Conservation (phyloP, 2,329 filamentous ascomycete species). For the Pseudogymnoascus sp. region DNA sequence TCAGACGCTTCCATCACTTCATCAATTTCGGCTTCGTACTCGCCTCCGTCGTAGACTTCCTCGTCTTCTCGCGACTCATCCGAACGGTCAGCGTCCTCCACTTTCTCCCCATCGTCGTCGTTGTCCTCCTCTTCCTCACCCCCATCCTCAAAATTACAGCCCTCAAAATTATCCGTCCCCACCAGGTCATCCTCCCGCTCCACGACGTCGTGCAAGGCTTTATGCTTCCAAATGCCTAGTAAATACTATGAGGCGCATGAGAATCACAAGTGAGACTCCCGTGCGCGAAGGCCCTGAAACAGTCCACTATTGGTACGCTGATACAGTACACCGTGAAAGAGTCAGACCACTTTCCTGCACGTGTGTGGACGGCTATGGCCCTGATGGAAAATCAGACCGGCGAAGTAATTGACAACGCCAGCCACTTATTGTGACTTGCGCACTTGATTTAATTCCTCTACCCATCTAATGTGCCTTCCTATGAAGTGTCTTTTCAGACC, state of each 20-base stretch:
- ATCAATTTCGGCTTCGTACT: slow-evolving; percentile 3
- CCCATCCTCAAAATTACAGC: background rate
- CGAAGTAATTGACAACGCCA: no score
- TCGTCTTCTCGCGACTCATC: background rate
- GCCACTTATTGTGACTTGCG: background rate
- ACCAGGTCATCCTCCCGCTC: no score
- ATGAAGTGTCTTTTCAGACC: background rate
- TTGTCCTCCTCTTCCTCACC: slow-evolving; percentile 9
- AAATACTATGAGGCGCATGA: no score
- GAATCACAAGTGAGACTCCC: no score
- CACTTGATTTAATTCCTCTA: background rate
- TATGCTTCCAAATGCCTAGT: no score
- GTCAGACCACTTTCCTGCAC: no score
- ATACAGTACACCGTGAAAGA: no score
- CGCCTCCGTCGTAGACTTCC: background rate
- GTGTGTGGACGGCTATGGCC: background rate
- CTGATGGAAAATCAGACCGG: background rate
- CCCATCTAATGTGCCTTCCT: background rate
- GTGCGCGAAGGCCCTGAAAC: no score
- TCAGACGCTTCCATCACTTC: background rate
- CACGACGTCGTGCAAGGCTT: no score
- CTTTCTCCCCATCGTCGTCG: no score
- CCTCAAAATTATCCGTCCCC: no score
- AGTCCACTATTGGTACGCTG: no score
- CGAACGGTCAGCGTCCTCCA: background rate